Percentiles rank a stretch among this genome's conserved stretches.
These are phyloP conservation scores for Ceratocystis destructans DNA, from an alignment of 2,329 filamentous ascomycete species.

Conservation along the genomic window DNA sequence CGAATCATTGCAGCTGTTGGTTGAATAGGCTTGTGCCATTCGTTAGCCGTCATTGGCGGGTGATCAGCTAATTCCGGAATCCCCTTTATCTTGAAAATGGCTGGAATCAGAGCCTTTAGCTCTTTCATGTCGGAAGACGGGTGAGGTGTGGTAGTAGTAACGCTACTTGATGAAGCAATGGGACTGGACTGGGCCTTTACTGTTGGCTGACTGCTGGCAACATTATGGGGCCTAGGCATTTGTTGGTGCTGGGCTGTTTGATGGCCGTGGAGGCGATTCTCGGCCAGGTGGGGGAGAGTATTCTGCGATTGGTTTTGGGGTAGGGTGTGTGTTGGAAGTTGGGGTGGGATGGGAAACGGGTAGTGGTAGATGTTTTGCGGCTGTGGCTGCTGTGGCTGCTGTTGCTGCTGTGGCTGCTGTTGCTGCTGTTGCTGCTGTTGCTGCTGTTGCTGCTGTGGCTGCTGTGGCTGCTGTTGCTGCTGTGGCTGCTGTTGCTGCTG, in stretches of 20 bases:
- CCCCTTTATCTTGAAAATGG: constrained; percentile 7
- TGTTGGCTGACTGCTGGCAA: neutral
- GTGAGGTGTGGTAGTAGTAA: neutral
- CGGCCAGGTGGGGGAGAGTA: neutral
- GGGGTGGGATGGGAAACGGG: neutral
- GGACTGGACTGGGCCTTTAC: neutral
- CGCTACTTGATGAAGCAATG: neutral
- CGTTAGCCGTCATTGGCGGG: neutral
- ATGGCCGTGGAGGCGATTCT: neutral
- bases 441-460: too few relatives aligned
- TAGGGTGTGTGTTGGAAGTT: neutral
- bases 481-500: too few relatives aligned
- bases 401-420: too few relatives aligned
- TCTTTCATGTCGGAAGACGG: constrained; percentile 1
- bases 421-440: too few relatives aligned
- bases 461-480: too few relatives aligned
- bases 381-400: too few relatives aligned
- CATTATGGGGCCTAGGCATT: neutral
- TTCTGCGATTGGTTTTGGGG: neutral
- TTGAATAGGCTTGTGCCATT: neutral
- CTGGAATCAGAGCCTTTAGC: constrained; percentile 8
- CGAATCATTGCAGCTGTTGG: constrained; percentile 13
- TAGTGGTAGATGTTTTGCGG: too few relatives aligned
- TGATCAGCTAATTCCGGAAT: neutral
- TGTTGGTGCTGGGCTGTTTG: neutral